Evolutionary conservation across 2,329 filamentous ascomycete genomes (phyloP).

Genomic region (Neofusicoccum laricinum): DNA sequence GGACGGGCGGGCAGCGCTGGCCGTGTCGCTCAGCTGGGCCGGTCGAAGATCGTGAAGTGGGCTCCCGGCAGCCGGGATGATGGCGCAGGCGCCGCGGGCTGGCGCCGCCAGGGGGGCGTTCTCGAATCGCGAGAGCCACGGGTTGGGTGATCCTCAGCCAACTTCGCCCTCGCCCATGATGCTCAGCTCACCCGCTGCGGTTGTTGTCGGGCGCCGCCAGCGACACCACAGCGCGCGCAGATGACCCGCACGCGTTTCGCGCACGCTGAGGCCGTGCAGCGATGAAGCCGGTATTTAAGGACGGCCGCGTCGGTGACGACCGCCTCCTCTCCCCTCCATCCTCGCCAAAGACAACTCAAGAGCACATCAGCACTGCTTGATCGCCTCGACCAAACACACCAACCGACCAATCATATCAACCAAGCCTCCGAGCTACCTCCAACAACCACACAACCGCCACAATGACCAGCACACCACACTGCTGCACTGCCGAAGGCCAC

Average conservation of each 20-base stretch:
- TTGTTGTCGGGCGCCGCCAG: neutral
- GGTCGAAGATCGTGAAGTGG: neutral
- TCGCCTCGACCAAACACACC: neutral
- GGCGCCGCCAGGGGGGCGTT: neutral
- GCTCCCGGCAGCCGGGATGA: slow-evolving; percentile 8
- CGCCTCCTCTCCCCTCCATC: neutral
- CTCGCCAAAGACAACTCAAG: neutral
- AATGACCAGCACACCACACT: slow-evolving; percentile 13
- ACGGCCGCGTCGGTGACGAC: neutral
- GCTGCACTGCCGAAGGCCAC: slow-evolving; percentile 21
- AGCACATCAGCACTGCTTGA: neutral
- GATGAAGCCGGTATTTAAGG: neutral
- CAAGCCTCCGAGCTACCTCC: neutral
- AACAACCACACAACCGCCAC: neutral
- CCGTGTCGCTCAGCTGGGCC: neutral
- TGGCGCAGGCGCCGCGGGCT: neutral
- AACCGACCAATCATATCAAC: neutral
- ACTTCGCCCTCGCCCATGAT: neutral
- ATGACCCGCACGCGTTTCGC: neutral
- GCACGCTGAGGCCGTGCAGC: neutral
- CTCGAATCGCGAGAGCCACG: neutral
- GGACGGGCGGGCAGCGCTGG: neutral
- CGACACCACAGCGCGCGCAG: slow-evolving; percentile 4
- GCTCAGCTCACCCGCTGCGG: slow-evolving; percentile 5
- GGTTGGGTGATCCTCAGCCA: slow-evolving; percentile 15